Evolutionary conservation across 2,329 filamentous ascomycete genomes (phyloP).

Genomic region (Dactylellina parvicollis): DNA sequence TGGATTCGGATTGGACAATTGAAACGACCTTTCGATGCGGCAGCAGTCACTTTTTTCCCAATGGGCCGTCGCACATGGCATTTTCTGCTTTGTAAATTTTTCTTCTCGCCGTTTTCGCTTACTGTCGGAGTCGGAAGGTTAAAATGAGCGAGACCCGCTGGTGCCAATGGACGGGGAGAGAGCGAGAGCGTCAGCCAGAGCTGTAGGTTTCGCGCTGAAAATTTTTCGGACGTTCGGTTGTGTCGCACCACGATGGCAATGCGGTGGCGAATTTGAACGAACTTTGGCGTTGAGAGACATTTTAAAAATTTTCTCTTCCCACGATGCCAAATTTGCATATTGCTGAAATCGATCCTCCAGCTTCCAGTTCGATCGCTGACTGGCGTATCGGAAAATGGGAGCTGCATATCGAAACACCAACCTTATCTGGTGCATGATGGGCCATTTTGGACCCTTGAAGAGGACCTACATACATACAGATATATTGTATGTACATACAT

Average conservation of each 20-base stretch:
- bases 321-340: conserved; percentile 4
- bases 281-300: conserved; percentile 7
- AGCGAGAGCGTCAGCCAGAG: conserved; percentile 6
- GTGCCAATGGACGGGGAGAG: conserved; percentile 23
- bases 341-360: conserved; percentile 13
- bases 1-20: no score
- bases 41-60: not conserved
- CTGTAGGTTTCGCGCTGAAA: conserved; percentile 1
- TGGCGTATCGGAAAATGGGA: conserved; percentile 25
- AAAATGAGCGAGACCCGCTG: not conserved
- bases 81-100: conserved; percentile 14
- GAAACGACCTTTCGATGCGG: no score
- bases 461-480: no score
- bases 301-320: conserved; percentile 13
- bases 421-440: conserved; percentile 49
- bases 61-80: conserved; percentile 9
- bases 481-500: no score
- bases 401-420: conserved; percentile 42
- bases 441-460: conserved; percentile 40
- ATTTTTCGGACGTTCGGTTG: conserved; percentile 17
- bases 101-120: conserved; percentile 46
- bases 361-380: conserved; percentile 25
- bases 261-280: conserved; percentile 38
- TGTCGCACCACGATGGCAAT: conserved; percentile 49
- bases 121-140: conserved; percentile 38